Evolutionary conservation across 2,329 filamentous ascomycete genomes (phyloP).

Genomic region (Thermomyces lanuginosus): DNA sequence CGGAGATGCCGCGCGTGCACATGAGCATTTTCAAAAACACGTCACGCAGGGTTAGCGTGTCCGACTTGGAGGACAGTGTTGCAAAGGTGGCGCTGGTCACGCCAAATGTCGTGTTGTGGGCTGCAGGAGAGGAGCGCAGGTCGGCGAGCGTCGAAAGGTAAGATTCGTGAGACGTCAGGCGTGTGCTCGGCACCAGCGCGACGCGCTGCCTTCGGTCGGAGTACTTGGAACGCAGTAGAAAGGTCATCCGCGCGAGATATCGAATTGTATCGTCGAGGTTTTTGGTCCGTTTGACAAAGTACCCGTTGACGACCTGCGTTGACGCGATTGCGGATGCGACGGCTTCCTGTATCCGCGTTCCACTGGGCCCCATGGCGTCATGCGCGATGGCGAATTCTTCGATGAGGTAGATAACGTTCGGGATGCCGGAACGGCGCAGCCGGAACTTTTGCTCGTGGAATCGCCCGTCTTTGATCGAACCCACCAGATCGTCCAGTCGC

Average conservation of each 20-base stretch:
- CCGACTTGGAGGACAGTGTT: slow-evolving; percentile 57
- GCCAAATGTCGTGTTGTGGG: slow-evolving; percentile 31
- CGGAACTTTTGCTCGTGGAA: slow-evolving; percentile 78
- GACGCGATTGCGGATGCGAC: slow-evolving; percentile 58
- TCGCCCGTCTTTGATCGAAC: slow-evolving; percentile 65
- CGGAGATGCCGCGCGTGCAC: slow-evolving; percentile 58
- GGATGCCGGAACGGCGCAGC: slow-evolving; percentile 53
- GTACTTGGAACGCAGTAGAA: slow-evolving; percentile 49
- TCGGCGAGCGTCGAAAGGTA: slow-evolving; percentile 49
- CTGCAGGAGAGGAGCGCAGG: slow-evolving; percentile 35
- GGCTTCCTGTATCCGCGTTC: slow-evolving; percentile 37
- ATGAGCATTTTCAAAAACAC: slow-evolving; percentile 74
- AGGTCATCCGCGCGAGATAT: slow-evolving; percentile 58
- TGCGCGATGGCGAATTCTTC: slow-evolving; percentile 52
- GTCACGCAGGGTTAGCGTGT: slow-evolving; percentile 56
- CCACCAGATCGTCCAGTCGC: slow-evolving; percentile 61
- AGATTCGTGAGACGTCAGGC: slow-evolving; percentile 47
- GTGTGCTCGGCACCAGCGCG: slow-evolving; percentile 46
- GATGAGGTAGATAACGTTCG: slow-evolving; percentile 61
- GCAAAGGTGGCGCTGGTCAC: slow-evolving; percentile 58
- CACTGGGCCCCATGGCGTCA: slow-evolving; percentile 28
- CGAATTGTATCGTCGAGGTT: slow-evolving; percentile 63
- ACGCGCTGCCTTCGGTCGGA: slow-evolving; percentile 27
- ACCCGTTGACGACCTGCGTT: slow-evolving; percentile 63
- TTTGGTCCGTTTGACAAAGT: slow-evolving; percentile 59